phyloP scores from a whole-genome alignment of 441 rosid genomes.

The Erysimum pusillum region DNA sequence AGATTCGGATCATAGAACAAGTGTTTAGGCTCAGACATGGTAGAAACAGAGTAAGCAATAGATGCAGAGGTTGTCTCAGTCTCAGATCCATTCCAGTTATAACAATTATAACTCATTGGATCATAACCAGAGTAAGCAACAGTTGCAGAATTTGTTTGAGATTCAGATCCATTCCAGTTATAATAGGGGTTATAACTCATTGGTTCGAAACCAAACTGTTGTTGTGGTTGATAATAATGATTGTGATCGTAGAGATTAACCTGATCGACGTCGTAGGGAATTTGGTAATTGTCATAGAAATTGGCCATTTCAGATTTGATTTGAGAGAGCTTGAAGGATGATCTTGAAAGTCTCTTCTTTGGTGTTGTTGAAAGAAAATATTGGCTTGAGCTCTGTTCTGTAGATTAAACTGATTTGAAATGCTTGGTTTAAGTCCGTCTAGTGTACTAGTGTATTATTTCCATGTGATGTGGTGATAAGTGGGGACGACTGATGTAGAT shows the following conservation, averaged over 20 bases:
- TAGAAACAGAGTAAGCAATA: constrained; percentile 56
- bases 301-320: constrained; percentile 33
- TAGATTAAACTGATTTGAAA: constrained; percentile 30
- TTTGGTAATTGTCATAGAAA: constrained; percentile 38
- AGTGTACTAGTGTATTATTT: constrained; percentile 14
- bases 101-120: constrained; percentile 31
- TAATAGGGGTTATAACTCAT: constrained; percentile 24
- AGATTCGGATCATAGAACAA: constrained; percentile 47
- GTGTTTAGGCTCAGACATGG: constrained; percentile 54
- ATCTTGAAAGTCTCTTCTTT: constrained; percentile 17
- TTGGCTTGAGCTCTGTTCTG: constrained; percentile 15
- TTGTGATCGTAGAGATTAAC: constrained; percentile 42
- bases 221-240: constrained; percentile 25
- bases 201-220: constrained; percentile 21
- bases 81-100: constrained; percentile 43
- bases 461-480: constrained; percentile 47
- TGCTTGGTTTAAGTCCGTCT: constrained; percentile 41
- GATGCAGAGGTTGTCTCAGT: constrained; percentile 33
- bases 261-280: constrained; percentile 39
- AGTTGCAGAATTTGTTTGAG: constrained; percentile 24
- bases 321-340: constrained; percentile 27
- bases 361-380: constrained; percentile 11
- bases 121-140: constrained; percentile 49
- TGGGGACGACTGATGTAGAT: constrained; percentile 39
- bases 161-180: constrained; percentile 41